phyloP scores from a whole-genome alignment of 1,139 yeast species.

The Sugiyamaella xylanicola region DNA sequence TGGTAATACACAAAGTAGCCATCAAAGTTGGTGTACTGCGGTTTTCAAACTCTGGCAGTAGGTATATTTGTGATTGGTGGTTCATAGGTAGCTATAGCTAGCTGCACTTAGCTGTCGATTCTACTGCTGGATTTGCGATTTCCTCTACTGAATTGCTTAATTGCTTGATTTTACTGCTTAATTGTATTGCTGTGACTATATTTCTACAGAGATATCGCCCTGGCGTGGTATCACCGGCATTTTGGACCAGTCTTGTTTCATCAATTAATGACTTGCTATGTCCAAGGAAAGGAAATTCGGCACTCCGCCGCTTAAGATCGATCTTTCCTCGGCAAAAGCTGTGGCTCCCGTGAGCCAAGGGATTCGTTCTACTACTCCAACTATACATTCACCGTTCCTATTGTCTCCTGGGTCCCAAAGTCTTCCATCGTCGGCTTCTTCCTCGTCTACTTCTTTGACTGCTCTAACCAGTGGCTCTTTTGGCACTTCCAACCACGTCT shows the following conservation, averaged over 20 bases:
- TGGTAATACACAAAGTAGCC: too few relatives aligned
- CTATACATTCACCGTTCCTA: conserved; percentile 15
- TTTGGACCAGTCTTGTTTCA: neutral
- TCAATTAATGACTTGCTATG: conserved; percentile 3
- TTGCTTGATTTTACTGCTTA: too few relatives aligned
- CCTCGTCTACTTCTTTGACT: conserved; percentile 9
- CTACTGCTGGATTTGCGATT: too few relatives aligned
- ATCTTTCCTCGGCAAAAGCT: conserved; percentile 6
- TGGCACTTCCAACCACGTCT: neutral
- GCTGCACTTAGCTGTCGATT: too few relatives aligned
- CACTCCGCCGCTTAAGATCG: conserved; percentile 15
- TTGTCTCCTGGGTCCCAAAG: conserved; percentile 13
- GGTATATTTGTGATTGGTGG: too few relatives aligned
- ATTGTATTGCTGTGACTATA: too few relatives aligned
- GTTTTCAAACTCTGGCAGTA: too few relatives aligned
- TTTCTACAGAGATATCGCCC: too few relatives aligned
- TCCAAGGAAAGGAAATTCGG: conserved; percentile 8
- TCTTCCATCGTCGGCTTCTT: conserved; percentile 4
- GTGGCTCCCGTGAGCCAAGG: conserved; percentile 4
- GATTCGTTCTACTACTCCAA: neutral
- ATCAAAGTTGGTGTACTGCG: too few relatives aligned
- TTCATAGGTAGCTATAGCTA: too few relatives aligned
- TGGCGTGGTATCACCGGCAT: too few relatives aligned
- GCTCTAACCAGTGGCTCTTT: neutral
- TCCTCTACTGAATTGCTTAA: too few relatives aligned